Conservation (phyloP, 805 yeast species). For the Pichia nakasei region DNA sequence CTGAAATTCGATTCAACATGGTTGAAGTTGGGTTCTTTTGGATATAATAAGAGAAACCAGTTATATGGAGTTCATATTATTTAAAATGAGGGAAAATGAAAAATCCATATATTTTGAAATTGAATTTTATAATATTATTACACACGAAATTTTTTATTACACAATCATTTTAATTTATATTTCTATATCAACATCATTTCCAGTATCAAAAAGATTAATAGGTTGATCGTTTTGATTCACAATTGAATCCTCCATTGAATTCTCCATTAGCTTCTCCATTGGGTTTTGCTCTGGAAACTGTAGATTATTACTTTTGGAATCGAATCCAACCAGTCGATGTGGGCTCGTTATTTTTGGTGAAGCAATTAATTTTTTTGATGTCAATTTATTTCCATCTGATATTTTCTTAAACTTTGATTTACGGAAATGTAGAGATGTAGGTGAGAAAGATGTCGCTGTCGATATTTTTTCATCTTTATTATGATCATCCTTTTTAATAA, state of each 20-base stretch:
- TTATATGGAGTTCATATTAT: too few relatives aligned
- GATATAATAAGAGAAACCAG: too few relatives aligned
- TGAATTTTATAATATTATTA: too few relatives aligned
- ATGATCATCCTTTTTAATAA: not conserved
- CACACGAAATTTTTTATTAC: too few relatives aligned
- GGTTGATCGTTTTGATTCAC: too few relatives aligned
- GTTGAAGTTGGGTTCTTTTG: too few relatives aligned
- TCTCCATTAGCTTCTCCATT: not conserved
- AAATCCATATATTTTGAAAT: too few relatives aligned
- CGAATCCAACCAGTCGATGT: slow-evolving; percentile 14
- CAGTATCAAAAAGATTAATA: too few relatives aligned
- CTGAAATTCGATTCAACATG: too few relatives aligned
- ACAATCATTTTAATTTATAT: not conserved
- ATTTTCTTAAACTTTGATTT: not conserved
- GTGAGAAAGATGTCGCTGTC: not conserved
- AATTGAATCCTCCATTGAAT: not conserved
- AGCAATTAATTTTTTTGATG: slow-evolving; percentile 11
- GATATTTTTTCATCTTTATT: not conserved
- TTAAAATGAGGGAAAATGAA: too few relatives aligned
- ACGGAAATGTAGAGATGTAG: not conserved
- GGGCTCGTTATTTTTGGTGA: slow-evolving; percentile 15
- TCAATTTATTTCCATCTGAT: slow-evolving; percentile 3
- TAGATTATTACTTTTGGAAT: slow-evolving; percentile 5
- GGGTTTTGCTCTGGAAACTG: not conserved
- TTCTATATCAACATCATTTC: not conserved